A percentile compares a stretch with the other conserved stretches of the same genome.
phyloP scores from a whole-genome alignment of 2,329 filamentous ascomycete species.

The Exserohilum rostratum region DNA sequence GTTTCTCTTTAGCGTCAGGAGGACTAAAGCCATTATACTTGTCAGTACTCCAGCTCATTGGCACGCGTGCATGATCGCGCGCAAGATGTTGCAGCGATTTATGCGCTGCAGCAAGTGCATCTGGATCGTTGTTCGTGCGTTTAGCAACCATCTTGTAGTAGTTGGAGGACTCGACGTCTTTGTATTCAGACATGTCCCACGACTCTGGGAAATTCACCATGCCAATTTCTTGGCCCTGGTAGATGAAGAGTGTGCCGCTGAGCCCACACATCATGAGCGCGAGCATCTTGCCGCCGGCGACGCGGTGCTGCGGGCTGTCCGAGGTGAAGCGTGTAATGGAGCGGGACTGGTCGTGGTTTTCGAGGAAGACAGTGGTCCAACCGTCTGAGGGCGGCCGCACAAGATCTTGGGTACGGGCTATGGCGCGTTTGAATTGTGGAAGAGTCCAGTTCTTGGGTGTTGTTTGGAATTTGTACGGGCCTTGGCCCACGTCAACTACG shows the following conservation, averaged over 20 bases:
- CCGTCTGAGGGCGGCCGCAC: constrained; percentile 39
- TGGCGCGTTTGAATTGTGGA: constrained; percentile 39
- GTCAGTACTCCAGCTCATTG: constrained; percentile 68
- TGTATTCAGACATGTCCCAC: constrained; percentile 56
- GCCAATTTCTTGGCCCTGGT: constrained; percentile 59
- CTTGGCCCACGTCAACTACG: constrained; percentile 47
- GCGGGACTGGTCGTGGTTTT: constrained; percentile 61
- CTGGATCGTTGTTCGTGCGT: constrained; percentile 34
- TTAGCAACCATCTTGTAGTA: constrained; percentile 51
- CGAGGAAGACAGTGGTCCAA: constrained; percentile 60
- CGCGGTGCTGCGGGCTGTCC: constrained; percentile 54
- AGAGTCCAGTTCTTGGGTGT: constrained; percentile 42
- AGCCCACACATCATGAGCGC: constrained; percentile 56
- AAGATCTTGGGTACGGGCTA: constrained; percentile 40
- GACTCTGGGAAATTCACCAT: constrained; percentile 56
- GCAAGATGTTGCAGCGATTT: constrained; percentile 64
- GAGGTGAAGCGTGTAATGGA: constrained; percentile 57
- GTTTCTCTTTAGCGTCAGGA: constrained; percentile 53
- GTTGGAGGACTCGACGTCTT: constrained; percentile 62
- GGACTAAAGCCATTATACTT: constrained; percentile 65
- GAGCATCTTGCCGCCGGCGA: constrained; percentile 55
- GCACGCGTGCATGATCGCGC: constrained; percentile 70
- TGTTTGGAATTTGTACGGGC: constrained; percentile 46
- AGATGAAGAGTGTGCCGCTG: constrained; percentile 58
- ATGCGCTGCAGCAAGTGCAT: constrained; percentile 55